These are phyloP conservation scores for Stylosanthes scabra DNA, from an alignment of 331 rosid species.

Conservation along the genomic window DNA sequence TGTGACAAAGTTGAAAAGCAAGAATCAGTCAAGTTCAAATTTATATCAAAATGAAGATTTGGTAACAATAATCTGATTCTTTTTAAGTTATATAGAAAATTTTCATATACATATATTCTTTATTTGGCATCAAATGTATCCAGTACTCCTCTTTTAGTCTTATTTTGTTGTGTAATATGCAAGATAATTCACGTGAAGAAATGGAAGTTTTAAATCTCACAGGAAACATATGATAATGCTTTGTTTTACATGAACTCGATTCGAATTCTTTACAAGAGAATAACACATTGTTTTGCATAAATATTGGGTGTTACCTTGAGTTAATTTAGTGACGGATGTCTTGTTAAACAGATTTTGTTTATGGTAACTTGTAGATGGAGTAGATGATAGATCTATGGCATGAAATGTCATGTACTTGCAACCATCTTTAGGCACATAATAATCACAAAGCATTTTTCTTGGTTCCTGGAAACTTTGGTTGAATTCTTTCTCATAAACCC, in stretches of 20 bases:
- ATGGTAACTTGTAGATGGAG: too few species aligned
- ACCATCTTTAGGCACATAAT: too few species aligned
- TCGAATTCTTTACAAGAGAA: conserved; percentile 15
- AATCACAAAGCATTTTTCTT: too few species aligned
- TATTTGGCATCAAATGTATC: conserved; percentile 46
- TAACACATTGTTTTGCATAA: too few species aligned
- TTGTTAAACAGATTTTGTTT: too few species aligned
- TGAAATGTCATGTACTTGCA: background rate
- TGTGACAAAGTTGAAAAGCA: background rate
- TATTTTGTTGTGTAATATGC: conserved; percentile 38
- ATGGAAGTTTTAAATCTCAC: conserved; percentile 8
- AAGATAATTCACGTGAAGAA: conserved; percentile 39
- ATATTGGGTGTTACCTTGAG: too few species aligned
- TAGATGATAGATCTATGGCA: too few species aligned
- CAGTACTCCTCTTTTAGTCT: conserved; percentile 24
- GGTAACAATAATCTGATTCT: conserved; percentile 60
- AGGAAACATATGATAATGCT: conserved; percentile 26
- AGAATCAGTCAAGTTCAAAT: conserved; percentile 41
- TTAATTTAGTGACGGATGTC: too few species aligned
- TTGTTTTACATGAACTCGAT: conserved; percentile 4
- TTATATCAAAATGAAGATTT: conserved; percentile 42
- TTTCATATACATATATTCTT: conserved; percentile 58
- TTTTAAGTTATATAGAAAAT: conserved; percentile 50
- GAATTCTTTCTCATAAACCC: too few species aligned
- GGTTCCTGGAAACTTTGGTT: too few species aligned